phyloP scores from a whole-genome alignment of 192 early-diverging fungal genomes.

The Mortierella hygrophila region DNA sequence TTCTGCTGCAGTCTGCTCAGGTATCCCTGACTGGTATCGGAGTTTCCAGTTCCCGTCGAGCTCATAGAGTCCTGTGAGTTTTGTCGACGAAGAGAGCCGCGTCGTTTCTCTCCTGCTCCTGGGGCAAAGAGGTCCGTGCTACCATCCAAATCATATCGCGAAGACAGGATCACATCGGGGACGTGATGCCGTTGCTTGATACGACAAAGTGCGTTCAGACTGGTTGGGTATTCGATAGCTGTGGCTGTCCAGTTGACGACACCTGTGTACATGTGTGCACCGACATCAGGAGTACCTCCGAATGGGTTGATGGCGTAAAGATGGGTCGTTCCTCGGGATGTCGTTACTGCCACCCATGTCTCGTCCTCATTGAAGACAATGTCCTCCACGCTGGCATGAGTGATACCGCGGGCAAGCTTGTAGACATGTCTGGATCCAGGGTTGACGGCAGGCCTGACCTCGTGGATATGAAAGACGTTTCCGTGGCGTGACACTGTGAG shows the following conservation, averaged over 20 bases:
- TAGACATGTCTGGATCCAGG: conserved; percentile 69
- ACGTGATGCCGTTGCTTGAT: conserved; percentile 53
- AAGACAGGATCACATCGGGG: conserved; percentile 42
- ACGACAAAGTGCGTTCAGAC: conserved; percentile 47
- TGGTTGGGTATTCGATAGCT: conserved; percentile 37
- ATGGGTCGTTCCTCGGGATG: conserved; percentile 81
- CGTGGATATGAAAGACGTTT: conserved; percentile 82
- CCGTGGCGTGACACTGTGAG: conserved; percentile 79
- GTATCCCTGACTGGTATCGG: conserved; percentile 36
- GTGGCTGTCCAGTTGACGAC: conserved; percentile 55
- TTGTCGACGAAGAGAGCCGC: conserved; percentile 28
- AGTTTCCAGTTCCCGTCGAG: conserved; percentile 32
- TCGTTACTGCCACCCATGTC: conserved; percentile 81
- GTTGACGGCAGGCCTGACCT: conserved; percentile 53
- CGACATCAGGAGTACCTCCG: conserved; percentile 68
- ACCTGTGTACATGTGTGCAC: conserved; percentile 64
- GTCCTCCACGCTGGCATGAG: conserved; percentile 78
- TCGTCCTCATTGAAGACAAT: conserved; percentile 77
- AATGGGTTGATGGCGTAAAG: conserved; percentile 78
- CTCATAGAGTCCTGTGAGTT: conserved; percentile 46
- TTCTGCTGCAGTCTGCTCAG: conserved; percentile 25
- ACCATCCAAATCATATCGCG: conserved; percentile 6
- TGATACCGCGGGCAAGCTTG: conserved; percentile 83
- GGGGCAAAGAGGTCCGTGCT: not conserved
- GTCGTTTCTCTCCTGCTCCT: conserved; percentile 17